phyloP scores from a whole-genome alignment of 1,284 basidiomycete genomes.

The Boletus smithii region DNA sequence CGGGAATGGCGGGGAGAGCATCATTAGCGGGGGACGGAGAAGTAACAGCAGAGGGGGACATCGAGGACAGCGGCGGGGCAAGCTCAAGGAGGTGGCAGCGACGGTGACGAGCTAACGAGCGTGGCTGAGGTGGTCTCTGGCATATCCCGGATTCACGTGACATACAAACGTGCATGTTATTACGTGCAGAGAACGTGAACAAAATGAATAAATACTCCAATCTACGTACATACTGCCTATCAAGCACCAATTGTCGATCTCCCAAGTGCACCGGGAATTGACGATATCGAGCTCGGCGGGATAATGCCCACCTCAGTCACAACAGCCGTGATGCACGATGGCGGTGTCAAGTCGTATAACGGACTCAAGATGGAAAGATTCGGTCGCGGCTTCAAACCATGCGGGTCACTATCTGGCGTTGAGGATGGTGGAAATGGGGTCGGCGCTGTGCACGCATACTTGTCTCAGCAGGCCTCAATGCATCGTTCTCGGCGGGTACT shows the following conservation, averaged over 20 bases:
- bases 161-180: conserved; percentile 22
- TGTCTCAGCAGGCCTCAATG: conserved; percentile 8
- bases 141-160: conserved; percentile 18
- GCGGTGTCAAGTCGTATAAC: conserved; percentile 89
- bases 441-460: conserved; percentile 17
- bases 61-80: conserved; percentile 17
- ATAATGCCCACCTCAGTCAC: conserved; percentile 94
- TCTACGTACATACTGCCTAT: not conserved
- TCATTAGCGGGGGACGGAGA: too few species aligned
- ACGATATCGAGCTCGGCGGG: conserved; percentile 81
- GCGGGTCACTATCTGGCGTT: conserved; percentile 1
- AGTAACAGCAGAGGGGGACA: conserved; percentile 27
- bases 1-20: conserved; percentile 28
- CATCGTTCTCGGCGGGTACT: conserved; percentile 13
- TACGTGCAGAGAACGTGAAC: not conserved
- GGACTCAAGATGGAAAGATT: conserved; percentile 78
- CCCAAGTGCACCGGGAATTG: conserved; percentile 73
- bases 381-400: conserved; percentile 23
- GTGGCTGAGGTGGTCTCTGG: too few species aligned
- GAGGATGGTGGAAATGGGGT: conserved; percentile 31
- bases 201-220: conserved; percentile 16
- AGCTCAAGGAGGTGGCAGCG: conserved; percentile 10
- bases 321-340: conserved; percentile 88
- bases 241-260: conserved; percentile 26
- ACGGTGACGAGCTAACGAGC: conserved; percentile 6